Evolutionary conservation across 2,329 filamentous ascomycete species (phyloP).

Genomic region (Monilinia fructigena): DNA sequence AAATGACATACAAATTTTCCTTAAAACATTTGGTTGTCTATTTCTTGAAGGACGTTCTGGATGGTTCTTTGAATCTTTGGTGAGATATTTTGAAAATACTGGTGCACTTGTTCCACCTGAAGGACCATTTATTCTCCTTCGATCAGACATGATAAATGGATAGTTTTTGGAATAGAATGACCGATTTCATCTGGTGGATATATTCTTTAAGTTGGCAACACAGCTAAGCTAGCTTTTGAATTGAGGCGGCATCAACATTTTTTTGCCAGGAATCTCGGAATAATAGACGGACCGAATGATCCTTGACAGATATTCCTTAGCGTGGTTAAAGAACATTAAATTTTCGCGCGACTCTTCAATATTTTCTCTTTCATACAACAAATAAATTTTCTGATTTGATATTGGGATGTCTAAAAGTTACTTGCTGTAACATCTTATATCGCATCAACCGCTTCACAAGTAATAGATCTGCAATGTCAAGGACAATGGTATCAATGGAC

Average conservation of each 20-base stretch:
- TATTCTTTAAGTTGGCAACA: not conserved
- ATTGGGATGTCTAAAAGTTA: not conserved
- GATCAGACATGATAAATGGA: conserved; percentile 64
- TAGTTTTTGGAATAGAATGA: not conserved
- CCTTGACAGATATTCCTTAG: not conserved
- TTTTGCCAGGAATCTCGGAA: conserved; percentile 9
- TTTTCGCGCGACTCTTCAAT: conserved; percentile 16
- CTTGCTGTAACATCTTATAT: not conserved
- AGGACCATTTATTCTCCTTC: conserved; percentile 87
- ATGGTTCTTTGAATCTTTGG: conserved; percentile 47
- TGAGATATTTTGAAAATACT: conserved; percentile 57
- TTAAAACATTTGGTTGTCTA: conserved; percentile 67
- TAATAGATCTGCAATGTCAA: not conserved
- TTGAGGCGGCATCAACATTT: conserved; percentile 5
- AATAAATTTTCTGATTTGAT: conserved; percentile 2
- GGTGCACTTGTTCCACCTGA: conserved; percentile 73
- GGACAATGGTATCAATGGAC: not conserved
- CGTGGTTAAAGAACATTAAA: conserved; percentile 7
- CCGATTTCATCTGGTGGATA: not conserved
- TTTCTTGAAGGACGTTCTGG: conserved; percentile 52
- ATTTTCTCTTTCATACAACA: not conserved
- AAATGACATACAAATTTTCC: conserved; percentile 75
- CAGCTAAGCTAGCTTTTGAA: not conserved
- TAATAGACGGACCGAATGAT: conserved; percentile 4
- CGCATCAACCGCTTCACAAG: conserved; percentile 10